A percentile compares a stretch with the other conserved stretches of the same genome.
Conservation (phyloP, 768 basidiomycete species). For the Pholiota conissans region DNA sequence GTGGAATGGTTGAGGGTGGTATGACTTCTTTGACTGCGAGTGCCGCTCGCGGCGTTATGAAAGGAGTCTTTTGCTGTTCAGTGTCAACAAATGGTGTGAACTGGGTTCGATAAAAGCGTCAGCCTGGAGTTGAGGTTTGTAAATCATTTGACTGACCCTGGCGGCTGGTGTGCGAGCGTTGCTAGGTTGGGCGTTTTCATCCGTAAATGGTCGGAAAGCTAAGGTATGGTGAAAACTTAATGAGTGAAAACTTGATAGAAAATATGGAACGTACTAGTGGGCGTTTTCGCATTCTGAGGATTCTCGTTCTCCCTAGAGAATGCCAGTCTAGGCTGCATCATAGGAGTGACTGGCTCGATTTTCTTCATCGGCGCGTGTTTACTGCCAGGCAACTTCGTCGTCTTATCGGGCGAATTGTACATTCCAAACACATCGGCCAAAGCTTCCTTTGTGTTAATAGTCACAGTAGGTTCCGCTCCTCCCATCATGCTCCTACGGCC, state of each 20-base stretch:
- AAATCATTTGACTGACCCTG: slow-evolving; percentile 32
- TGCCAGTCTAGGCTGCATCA: slow-evolving; percentile 34
- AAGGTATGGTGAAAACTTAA: too few relatives aligned
- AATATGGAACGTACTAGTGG: too few relatives aligned
- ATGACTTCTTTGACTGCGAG: slow-evolving; percentile 52
- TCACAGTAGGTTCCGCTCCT: slow-evolving; percentile 79
- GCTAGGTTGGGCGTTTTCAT: slow-evolving; percentile 48
- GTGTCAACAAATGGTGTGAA: slow-evolving; percentile 67
- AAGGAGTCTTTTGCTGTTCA: slow-evolving; percentile 45
- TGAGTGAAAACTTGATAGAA: too few relatives aligned
- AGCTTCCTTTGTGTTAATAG: slow-evolving; percentile 96
- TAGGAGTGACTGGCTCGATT: slow-evolving; percentile 58
- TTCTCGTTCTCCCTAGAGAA: slow-evolving; percentile 40
- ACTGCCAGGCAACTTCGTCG: slow-evolving; percentile 60
- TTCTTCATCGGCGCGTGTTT: slow-evolving; percentile 74
- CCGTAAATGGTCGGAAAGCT: slow-evolving; percentile 72
- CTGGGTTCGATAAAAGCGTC: background rate
- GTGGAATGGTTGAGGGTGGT: slow-evolving; percentile 29
- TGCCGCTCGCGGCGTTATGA: slow-evolving; percentile 38
- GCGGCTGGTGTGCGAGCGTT: slow-evolving; percentile 44
- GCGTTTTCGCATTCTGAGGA: slow-evolving; percentile 38
- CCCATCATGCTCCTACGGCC: slow-evolving; percentile 47
- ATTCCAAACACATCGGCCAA: slow-evolving; percentile 92
- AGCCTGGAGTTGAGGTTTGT: background rate
- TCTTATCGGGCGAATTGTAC: slow-evolving; percentile 91